Evolutionary conservation across 2,329 filamentous ascomycete species (phyloP).

Genomic region (Penicillium sp.): DNA sequence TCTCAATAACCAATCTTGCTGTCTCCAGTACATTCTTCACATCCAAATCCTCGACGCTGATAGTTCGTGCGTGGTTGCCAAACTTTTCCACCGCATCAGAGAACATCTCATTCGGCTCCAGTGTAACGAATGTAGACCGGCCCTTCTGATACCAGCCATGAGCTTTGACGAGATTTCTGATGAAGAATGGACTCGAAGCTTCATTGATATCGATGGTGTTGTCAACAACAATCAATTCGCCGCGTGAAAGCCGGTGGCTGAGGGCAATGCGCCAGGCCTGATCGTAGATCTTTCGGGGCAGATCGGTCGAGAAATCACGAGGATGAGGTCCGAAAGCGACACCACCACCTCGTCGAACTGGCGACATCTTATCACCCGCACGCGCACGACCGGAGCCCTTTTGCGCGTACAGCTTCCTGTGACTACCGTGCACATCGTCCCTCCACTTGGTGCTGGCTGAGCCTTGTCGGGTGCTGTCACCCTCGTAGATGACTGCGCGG

Average conservation of each 20-base stretch:
- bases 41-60: slow-evolving; percentile 76
- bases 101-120: slow-evolving; percentile 58
- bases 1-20: slow-evolving; percentile 82
- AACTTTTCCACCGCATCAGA: slow-evolving; percentile 64
- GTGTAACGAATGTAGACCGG: slow-evolving; percentile 73
- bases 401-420: slow-evolving; percentile 76
- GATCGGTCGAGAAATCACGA: slow-evolving; percentile 78
- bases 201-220: slow-evolving; percentile 68
- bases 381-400: slow-evolving; percentile 83
- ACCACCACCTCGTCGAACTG: slow-evolving; percentile 79
- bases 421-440: slow-evolving; percentile 77
- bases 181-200: slow-evolving; percentile 52
- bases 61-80: slow-evolving; percentile 64
- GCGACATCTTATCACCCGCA: slow-evolving; percentile 75
- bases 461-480: slow-evolving; percentile 80
- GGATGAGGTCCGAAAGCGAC: slow-evolving; percentile 88
- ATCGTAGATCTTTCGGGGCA: slow-evolving; percentile 90
- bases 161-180: slow-evolving; percentile 64
- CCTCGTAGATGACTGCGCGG: slow-evolving; percentile 87
- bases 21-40: slow-evolving; percentile 91
- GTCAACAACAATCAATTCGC: slow-evolving; percentile 82
- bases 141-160: slow-evolving; percentile 71
- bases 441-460: slow-evolving; percentile 81
- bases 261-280: slow-evolving; percentile 92
- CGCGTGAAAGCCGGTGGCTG: slow-evolving; percentile 82